Evolutionary conservation across 2,329 filamentous ascomycete genomes (phyloP).

Genomic region (Stagonosporopsis tanaceti): DNA sequence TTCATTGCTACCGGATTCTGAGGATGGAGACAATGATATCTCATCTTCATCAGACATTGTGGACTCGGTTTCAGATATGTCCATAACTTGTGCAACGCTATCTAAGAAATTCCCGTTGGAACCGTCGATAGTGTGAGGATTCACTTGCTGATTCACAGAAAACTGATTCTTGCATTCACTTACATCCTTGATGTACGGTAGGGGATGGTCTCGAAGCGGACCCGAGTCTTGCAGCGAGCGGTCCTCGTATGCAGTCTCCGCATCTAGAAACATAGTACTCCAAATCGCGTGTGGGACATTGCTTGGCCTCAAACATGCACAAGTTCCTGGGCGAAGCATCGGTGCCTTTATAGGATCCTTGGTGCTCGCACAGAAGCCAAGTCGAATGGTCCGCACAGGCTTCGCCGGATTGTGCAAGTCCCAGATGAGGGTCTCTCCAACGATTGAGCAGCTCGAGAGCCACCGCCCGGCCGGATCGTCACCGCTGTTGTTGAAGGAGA

Average conservation of each 20-base stretch:
- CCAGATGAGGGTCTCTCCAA: constrained; percentile 60
- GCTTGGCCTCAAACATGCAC: constrained; percentile 21
- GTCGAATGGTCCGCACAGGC: constrained; percentile 27
- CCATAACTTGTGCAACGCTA: constrained; percentile 10
- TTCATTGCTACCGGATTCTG: background rate
- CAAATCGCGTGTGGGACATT: constrained; percentile 37
- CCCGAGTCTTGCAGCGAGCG: background rate
- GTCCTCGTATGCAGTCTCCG: constrained; percentile 31
- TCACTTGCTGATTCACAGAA: background rate
- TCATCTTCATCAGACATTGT: background rate
- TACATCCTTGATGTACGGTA: constrained; percentile 22
- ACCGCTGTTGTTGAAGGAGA: constrained; percentile 66
- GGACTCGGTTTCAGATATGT: constrained; percentile 11
- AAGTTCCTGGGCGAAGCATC: constrained; percentile 11
- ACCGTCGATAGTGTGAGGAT: background rate
- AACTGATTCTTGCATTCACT: constrained; percentile 19
- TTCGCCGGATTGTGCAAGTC: constrained; percentile 43
- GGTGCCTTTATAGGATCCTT: constrained; percentile 20
- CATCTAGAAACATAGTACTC: constrained; percentile 41
- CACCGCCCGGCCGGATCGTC: constrained; percentile 63
- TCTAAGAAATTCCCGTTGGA: background rate
- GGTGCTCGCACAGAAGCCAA: constrained; percentile 38
- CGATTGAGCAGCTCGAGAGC: constrained; percentile 66
- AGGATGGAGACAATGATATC: background rate
- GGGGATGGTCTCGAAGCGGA: background rate